Base-by-base conservation (phyloP, 257 asterid genomes). In the Nicotiana attenuata region DNA sequence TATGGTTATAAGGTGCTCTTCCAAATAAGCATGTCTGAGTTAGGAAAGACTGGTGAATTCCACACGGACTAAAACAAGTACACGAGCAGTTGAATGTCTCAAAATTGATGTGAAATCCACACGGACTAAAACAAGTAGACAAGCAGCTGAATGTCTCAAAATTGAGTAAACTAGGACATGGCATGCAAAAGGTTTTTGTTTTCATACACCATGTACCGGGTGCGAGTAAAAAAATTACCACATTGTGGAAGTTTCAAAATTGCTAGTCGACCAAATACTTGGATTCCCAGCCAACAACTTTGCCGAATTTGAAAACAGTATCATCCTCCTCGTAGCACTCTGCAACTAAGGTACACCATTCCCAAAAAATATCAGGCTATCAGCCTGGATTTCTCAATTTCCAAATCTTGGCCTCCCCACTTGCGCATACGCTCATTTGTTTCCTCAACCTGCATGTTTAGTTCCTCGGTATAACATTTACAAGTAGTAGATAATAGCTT, bases 391-490 rank as follows among this genome's bases (percentile, higher is more conserved):
- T 69, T 69, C 56, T 69, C 63, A 8, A 57, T 38, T 41, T 59
- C 81, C 53, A 73, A 52, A 26, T 84, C 85, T 77, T 85, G 92
- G 15, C 92, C 94, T 26, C 97, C 97, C 96, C 97, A 93, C 77
- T 87, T 89, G 10, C 89, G 82, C 93, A 93, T 88, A 55, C 96
- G 89, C 81, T 90, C 91, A 1, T 87, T 83, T 10, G 96, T 90
- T 69, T 90, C 90, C 86, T 87, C 92, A n/a, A 89, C 95, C 95
- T 92, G 86, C 76, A 75, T 75, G 14, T 45, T 35, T 57, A 52
- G 2, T n/a, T 35, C 52, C 22, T 35, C 53, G n/a, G 38, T 35
- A 67, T 19, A 47, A 19, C 41, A 35, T 1, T 67, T 19, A 17
- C 52, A 38, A 38, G 45, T 38, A 38, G 45, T 38, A 38, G 45